Evolutionary conservation across 2,329 filamentous ascomycete genomes (phyloP).

Genomic region (Domatiomyces catenatus): DNA sequence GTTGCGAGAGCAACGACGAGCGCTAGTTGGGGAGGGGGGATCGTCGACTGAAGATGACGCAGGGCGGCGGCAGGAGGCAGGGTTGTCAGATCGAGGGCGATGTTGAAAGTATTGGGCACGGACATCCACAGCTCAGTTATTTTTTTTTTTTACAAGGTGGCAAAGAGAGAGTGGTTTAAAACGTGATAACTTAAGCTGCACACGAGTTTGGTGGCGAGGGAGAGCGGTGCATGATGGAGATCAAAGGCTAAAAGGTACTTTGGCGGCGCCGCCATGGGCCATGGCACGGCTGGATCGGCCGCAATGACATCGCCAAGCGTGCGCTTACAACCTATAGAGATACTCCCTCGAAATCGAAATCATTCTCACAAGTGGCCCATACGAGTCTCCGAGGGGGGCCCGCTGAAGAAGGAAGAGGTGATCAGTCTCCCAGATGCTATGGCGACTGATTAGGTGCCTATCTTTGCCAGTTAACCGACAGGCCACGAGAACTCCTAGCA

Average conservation of each 20-base stretch:
- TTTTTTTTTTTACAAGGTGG: background rate
- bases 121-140: background rate
- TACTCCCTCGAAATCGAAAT: background rate
- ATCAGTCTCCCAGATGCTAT: background rate
- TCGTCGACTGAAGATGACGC: background rate
- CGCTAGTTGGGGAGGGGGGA: no score
- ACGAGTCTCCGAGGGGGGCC: background rate
- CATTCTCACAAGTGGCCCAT: background rate
- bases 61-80: background rate
- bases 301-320: background rate
- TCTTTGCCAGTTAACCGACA: background rate
- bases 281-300: background rate
- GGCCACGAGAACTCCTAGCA: background rate
- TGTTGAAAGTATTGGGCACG: background rate
- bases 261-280: background rate
- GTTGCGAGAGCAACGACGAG: constrained; percentile 5
- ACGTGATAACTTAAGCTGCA: background rate
- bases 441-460: background rate
- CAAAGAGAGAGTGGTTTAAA: background rate
- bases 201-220: background rate
- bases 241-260: background rate
- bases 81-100: background rate
- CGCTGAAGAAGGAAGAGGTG: background rate
- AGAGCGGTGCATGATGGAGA: background rate
- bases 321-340: background rate